phyloP scores from a whole-genome alignment of 148 eudicot species.

The Arctostaphylos glauca region DNA sequence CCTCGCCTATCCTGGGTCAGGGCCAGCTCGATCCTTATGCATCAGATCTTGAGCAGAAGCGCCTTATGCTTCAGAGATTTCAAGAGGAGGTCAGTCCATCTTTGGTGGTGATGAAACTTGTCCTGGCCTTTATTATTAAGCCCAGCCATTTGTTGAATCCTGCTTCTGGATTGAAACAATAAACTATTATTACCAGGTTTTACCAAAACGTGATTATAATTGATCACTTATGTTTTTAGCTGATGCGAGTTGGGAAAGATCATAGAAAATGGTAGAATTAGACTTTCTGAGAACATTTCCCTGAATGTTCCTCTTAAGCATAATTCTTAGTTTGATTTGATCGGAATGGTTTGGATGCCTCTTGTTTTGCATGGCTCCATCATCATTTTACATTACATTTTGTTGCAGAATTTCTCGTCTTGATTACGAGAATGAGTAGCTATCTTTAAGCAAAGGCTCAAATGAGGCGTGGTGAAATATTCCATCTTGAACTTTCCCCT shows the following conservation, averaged over 20 bases:
- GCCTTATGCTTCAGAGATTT: constrained; percentile 93
- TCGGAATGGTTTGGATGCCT: background rate
- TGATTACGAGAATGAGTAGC: background rate
- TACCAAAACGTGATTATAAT: background rate
- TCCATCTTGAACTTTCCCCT: constrained; percentile 4
- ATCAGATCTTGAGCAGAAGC: constrained; percentile 83
- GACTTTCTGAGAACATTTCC: background rate
- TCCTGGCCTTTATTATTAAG: background rate
- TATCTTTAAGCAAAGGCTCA: background rate
- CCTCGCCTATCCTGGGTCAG: constrained; percentile 82
- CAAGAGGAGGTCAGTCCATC: constrained; percentile 75
- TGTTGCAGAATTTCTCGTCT: background rate
- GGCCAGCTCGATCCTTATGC: constrained; percentile 86
- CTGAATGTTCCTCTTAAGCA: background rate
- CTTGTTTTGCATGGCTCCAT: background rate
- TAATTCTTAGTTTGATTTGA: background rate
- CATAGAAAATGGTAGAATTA: background rate
- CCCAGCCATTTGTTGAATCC: background rate
- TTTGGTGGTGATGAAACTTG: background rate
- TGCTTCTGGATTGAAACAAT: background rate
- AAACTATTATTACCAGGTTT: background rate
- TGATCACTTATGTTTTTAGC: background rate
- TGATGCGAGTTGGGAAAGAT: background rate
- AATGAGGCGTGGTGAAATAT: background rate
- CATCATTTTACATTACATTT: background rate